These are phyloP conservation scores for Backusella westeae DNA, from an alignment of 192 early-diverging fungal species.

Conservation along the genomic window DNA sequence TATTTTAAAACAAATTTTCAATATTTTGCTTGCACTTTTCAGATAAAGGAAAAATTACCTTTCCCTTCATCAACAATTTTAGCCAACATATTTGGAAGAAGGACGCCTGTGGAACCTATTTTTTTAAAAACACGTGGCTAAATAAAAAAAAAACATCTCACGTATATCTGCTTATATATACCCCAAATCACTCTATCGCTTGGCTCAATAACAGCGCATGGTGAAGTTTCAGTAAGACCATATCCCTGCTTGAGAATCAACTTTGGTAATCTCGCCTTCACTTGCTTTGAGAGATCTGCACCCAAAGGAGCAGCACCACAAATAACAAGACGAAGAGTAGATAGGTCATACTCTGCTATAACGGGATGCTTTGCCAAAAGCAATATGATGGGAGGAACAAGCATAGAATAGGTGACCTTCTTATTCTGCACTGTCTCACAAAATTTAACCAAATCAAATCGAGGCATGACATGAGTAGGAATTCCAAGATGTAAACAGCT, in stretches of 20 bases:
- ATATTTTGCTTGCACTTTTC: not conserved
- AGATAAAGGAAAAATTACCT: conserved; percentile 16
- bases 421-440: conserved; percentile 71
- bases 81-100: conserved; percentile 70
- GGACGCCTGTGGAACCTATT: conserved; percentile 62
- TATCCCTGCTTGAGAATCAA: conserved; percentile 58
- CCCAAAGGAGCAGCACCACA: conserved; percentile 68
- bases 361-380: conserved; percentile 62
- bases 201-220: conserved; percentile 40
- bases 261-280: conserved; percentile 24
- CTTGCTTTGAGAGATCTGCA: conserved; percentile 44
- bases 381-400: conserved; percentile 78
- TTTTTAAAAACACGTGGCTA: conserved; percentile 6
- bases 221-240: conserved; percentile 72
- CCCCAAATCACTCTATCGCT: conserved; percentile 30
- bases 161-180: conserved; percentile 71
- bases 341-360: conserved; percentile 63
- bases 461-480: conserved; percentile 56
- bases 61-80: conserved; percentile 73
- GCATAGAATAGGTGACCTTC: conserved; percentile 66
- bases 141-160: conserved; percentile 31
- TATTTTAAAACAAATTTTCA: not conserved
- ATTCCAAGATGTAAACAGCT: conserved; percentile 15
- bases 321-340: conserved; percentile 47
- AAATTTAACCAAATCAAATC: conserved; percentile 58